Conservation (phyloP, 169 alveolate genomes). For the Plasmodium relictum region DNA sequence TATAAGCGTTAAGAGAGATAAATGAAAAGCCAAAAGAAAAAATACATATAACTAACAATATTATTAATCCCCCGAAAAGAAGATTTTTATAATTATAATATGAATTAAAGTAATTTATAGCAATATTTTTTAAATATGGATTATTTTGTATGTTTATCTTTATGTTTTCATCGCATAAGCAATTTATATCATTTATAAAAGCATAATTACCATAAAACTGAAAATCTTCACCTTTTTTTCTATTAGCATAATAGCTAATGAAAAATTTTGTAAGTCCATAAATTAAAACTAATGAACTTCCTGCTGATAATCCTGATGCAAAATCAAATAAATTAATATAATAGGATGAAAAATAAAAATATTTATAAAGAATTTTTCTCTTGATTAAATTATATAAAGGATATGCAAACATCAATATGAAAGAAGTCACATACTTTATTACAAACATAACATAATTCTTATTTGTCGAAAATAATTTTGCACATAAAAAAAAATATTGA, state of each 20-base stretch:
- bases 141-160: conserved; percentile 21
- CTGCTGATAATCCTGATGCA: conserved; percentile 41
- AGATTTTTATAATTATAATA: conserved; percentile 35
- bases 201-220: conserved; percentile 44
- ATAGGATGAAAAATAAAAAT: conserved; percentile 44
- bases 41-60: background rate
- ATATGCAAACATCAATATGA: conserved; percentile 40
- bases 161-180: conserved; percentile 50
- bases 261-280: conserved; percentile 40
- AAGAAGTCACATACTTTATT: conserved; percentile 17
- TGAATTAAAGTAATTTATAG: conserved; percentile 30
- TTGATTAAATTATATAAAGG: conserved; percentile 59
- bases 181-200: conserved; percentile 39
- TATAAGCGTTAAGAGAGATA: conserved; percentile 24
- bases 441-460: conserved; percentile 6
- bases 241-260: conserved; percentile 3
- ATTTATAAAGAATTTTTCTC: conserved; percentile 18
- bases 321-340: conserved; percentile 48
- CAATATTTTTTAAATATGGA: conserved; percentile 25
- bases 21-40: conserved; percentile 44
- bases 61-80: conserved; percentile 24
- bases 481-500: conserved; percentile 50
- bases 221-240: conserved; percentile 29
- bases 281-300: conserved; percentile 29
- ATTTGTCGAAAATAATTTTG: conserved; percentile 27